Evolutionary conservation across 495 filamentous ascomycete species (phyloP).

Genomic region (Hypoxylon subgilvum): DNA sequence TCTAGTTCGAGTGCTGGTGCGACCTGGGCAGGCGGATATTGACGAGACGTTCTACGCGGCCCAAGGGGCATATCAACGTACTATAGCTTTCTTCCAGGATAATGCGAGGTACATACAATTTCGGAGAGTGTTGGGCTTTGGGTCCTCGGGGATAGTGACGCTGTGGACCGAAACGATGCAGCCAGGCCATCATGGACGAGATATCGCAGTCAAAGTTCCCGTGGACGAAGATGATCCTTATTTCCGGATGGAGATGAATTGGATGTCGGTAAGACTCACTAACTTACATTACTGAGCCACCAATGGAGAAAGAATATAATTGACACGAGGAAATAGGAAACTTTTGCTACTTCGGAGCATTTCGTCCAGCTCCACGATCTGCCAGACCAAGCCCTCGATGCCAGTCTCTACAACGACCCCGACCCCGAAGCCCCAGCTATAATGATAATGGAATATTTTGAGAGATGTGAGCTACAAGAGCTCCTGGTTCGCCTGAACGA

Average conservation of each 20-base stretch:
- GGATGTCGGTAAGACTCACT: slow-evolving; percentile 18
- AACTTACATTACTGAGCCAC: neutral
- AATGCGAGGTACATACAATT: neutral
- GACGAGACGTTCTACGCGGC: slow-evolving; percentile 7
- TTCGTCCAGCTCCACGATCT: slow-evolving; percentile 12
- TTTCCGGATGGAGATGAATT: slow-evolving; percentile 11
- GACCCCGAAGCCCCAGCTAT: neutral
- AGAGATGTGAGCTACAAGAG: slow-evolving; percentile 17
- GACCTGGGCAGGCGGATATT: neutral
- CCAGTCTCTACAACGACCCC: slow-evolving; percentile 5
- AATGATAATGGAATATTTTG: slow-evolving; percentile 27
- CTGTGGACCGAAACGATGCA: slow-evolving; percentile 3
- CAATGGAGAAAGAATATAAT: too few species aligned
- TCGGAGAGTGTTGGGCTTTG: slow-evolving; percentile 21
- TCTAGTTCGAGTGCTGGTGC: slow-evolving; percentile 14
- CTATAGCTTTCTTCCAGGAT: slow-evolving; percentile 2
- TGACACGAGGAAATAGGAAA: neutral
- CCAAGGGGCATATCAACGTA: neutral
- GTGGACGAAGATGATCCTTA: slow-evolving; percentile 1
- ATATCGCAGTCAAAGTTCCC: slow-evolving; percentile 23
- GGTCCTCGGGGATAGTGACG: slow-evolving; percentile 17
- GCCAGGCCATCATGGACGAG: neutral
- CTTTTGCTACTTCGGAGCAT: slow-evolving; percentile 14
- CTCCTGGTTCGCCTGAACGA: slow-evolving; percentile 23
- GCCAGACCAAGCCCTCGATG: neutral